Evolutionary conservation across 805 yeast genomes (phyloP), one percentile per base, ranked within the genome.

Genomic region (Candida insectalens): DNA sequence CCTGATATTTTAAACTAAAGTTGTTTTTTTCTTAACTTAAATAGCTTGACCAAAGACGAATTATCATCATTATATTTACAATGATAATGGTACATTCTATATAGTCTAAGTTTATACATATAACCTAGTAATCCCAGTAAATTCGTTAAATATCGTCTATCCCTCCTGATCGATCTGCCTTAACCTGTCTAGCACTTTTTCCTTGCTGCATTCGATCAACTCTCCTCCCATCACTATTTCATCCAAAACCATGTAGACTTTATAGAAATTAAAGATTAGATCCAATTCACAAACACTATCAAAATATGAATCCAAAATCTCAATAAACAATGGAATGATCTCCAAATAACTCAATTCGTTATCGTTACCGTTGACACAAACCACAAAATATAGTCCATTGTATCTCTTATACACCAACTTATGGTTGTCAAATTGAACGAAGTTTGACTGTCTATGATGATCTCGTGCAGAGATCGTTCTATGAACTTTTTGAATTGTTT

Each of bases 231-330:
- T 51, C 47, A 80, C 84, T 53, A 92, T 69, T 55, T 88, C 96
- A 53, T 92, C 96, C 38, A 92, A 54, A 6, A 87, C 80, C 35
- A 71, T 67, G 54, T 87, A 83, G 9, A 84, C 77, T 54, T 81
- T 84, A 63, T 79, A 78, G 57, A 89, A 89, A 57, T 87, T 85
- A 63, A 88, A 92, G 15, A 92, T 94, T 36, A 92, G 67, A 53
- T 89, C 97, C 44, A 89, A 66, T 57, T 89, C 96, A 59, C 96
- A 88, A 6, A 89, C 97, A 48, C 78, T 85, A 43, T 85, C 80
- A 49, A 89, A 89, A 53, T 78, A 84, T 9, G 77, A 66, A 54
- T 89, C 97, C 36, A 89, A 61, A 6, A 85, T 74, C 57, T 92
- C 96, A 14, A 89, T 96, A 41, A 89, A 73, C 35, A 88, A 62